Percentiles rank a stretch among this genome's conserved stretches.
Evolutionary conservation across 2,329 filamentous ascomycete genomes (phyloP).

Genomic region (Fusarium solani-melongenae): DNA sequence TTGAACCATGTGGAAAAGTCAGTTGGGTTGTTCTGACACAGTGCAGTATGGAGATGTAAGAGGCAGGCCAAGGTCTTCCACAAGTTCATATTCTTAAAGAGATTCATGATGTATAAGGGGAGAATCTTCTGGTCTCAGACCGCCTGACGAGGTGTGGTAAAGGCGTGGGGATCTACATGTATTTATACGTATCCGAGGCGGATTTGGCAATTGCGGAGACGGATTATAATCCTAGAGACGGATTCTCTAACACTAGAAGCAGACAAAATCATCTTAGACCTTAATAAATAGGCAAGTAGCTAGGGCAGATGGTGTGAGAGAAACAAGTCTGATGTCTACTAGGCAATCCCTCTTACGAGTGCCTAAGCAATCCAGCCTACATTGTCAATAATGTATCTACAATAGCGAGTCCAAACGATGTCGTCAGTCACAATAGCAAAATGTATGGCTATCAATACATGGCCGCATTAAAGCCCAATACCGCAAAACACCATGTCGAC

Average conservation of each 20-base stretch:
- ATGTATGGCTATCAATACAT: too few relatives aligned
- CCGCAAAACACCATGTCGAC: too few relatives aligned
- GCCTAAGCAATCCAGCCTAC: too few relatives aligned
- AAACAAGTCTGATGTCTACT: too few relatives aligned
- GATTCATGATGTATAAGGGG: neutral
- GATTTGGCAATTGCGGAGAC: neutral
- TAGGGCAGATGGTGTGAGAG: too few relatives aligned
- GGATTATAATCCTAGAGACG: neutral
- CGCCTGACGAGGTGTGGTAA: neutral
- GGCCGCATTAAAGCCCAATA: too few relatives aligned
- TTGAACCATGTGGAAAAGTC: slow-evolving; percentile 24
- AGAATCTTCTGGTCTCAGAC: neutral
- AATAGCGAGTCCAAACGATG: too few relatives aligned
- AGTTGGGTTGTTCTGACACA: neutral
- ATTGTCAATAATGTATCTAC: too few relatives aligned
- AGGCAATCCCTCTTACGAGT: too few relatives aligned
- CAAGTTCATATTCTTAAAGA: neutral
- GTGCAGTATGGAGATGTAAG: neutral
- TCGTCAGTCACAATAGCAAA: too few relatives aligned
- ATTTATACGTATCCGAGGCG: neutral
- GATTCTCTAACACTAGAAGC: neutral
- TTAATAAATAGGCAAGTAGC: too few relatives aligned
- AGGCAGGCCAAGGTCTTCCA: neutral
- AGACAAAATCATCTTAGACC: neutral
- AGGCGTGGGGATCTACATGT: neutral